phyloP scores from a whole-genome alignment of 2,329 filamentous ascomycete species.

The Trichophyton simii region DNA sequence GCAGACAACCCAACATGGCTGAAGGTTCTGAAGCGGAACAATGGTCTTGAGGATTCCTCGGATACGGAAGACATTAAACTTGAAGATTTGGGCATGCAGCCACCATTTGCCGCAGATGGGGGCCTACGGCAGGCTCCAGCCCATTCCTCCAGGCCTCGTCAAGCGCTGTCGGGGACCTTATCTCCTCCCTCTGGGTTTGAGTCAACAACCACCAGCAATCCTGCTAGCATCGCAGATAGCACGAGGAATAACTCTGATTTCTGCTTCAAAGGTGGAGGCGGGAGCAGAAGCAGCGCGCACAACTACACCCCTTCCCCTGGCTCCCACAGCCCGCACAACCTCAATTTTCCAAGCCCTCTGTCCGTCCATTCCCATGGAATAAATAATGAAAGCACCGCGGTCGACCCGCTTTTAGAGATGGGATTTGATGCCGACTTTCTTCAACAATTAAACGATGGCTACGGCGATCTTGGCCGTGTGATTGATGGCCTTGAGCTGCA shows the following conservation, averaged over 20 bases:
- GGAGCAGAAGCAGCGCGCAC: not conserved
- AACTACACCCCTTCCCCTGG: constrained; percentile 17
- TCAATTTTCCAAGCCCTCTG: constrained; percentile 21
- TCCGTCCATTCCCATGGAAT: constrained; percentile 12
- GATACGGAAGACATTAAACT: constrained; percentile 25
- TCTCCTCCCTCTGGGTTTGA: constrained; percentile 22
- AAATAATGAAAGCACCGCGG: constrained; percentile 12
- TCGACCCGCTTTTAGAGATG: constrained; percentile 27
- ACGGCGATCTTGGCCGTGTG: constrained; percentile 24
- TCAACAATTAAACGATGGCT: constrained; percentile 24
- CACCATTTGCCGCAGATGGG: constrained; percentile 31
- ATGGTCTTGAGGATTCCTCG: constrained; percentile 25
- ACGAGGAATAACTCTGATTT: constrained; percentile 19
- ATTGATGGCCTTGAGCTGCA: constrained; percentile 20
- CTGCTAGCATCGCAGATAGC: constrained; percentile 20
- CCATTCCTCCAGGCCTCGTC: constrained; percentile 20
- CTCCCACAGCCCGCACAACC: constrained; percentile 9
- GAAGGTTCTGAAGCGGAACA: constrained; percentile 32
- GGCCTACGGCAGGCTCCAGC: constrained; percentile 23
- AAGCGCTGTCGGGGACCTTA: constrained; percentile 14
- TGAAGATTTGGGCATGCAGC: constrained; percentile 30
- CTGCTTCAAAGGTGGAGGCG: constrained; percentile 9
- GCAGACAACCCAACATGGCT: constrained; percentile 38
- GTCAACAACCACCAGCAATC: constrained; percentile 26
- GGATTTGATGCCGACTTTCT: constrained; percentile 29